Percentiles rank a stretch among this genome's conserved stretches.
phyloP scores from a whole-genome alignment of 139 green algal genomes.

The Deuterostichococcus epilithicus region DNA sequence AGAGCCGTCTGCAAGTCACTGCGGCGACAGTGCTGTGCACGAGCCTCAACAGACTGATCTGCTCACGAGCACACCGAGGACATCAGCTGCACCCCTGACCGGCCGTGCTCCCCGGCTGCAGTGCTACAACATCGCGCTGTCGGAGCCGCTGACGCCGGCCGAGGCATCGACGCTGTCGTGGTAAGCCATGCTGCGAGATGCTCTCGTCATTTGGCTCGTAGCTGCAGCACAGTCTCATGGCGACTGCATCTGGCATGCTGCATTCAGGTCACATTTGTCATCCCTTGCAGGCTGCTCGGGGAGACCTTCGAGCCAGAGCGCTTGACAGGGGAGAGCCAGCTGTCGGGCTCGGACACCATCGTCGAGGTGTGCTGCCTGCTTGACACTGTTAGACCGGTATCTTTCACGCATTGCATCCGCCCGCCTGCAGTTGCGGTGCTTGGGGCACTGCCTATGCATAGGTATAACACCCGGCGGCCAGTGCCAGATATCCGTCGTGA shows the following conservation, averaged over 20 bases:
- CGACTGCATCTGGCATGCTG: background rate
- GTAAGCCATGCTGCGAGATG: slow-evolving; percentile 32
- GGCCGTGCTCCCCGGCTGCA: slow-evolving; percentile 30
- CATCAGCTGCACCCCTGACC: background rate
- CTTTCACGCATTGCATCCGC: too few species aligned
- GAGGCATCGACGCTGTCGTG: slow-evolving; percentile 81
- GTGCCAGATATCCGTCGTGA: background rate
- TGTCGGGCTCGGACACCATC: slow-evolving; percentile 16
- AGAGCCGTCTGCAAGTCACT: too few species aligned
- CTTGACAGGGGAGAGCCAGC: slow-evolving; percentile 45
- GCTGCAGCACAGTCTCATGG: background rate
- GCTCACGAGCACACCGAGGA: too few species aligned
- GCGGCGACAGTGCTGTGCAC: too few species aligned
- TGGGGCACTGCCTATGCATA: background rate
- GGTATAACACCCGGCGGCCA: background rate
- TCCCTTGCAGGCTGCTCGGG: slow-evolving; percentile 75
- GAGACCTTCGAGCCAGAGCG: slow-evolving; percentile 95
- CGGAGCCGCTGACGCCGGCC: slow-evolving; percentile 46
- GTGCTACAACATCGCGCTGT: slow-evolving; percentile 90
- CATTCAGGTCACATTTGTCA: background rate
- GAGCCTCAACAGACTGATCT: too few species aligned
- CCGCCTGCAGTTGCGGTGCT: slow-evolving; percentile 6
- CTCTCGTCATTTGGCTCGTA: background rate
- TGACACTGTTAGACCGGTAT: too few species aligned
- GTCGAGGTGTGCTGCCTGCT: too few species aligned